phyloP scores from a whole-genome alignment of 306 rosid genomes.

The Arachis hypogaea region DNA sequence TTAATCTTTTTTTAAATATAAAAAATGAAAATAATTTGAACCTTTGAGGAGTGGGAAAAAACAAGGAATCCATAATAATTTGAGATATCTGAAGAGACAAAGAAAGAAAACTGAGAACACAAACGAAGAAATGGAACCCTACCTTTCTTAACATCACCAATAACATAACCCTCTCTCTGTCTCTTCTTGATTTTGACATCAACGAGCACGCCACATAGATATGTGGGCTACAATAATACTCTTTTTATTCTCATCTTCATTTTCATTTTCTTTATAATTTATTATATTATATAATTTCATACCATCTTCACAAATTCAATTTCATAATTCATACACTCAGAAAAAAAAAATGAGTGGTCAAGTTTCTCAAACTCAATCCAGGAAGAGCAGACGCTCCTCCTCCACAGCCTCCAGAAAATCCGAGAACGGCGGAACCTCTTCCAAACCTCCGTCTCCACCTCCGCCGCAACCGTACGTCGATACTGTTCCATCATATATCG shows the following conservation, averaged over 20 bases:
- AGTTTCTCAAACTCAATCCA: background rate
- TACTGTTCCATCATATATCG: background rate
- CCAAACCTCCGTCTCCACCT: constrained; percentile 60
- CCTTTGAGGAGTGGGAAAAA: constrained; percentile 20
- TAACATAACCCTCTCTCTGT: too few species aligned
- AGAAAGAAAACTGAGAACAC: background rate
- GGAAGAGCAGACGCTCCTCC: constrained; percentile 10
- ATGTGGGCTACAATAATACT: background rate
- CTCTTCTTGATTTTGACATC: background rate
- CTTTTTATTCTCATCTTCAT: too few species aligned
- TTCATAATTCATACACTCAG: background rate
- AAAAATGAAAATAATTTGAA: constrained; percentile 9
- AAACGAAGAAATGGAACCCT: constrained; percentile 9
- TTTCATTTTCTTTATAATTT: too few species aligned
- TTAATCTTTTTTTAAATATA: background rate
- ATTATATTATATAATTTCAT: too few species aligned
- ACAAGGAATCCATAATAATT: background rate
- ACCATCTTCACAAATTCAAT: background rate
- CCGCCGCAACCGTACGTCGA: constrained; percentile 18
- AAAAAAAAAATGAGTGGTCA: background rate
- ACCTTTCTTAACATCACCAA: background rate
- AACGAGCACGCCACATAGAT: background rate
- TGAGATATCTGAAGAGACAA: constrained; percentile 6
- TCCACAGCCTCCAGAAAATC: constrained; percentile 8
- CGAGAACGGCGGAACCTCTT: constrained; percentile 30